Evolutionary conservation across 169 alveolate species (phyloP), one percentile per base, ranked within the genome.

Genomic region (Plasmodium cynomolgi): DNA sequence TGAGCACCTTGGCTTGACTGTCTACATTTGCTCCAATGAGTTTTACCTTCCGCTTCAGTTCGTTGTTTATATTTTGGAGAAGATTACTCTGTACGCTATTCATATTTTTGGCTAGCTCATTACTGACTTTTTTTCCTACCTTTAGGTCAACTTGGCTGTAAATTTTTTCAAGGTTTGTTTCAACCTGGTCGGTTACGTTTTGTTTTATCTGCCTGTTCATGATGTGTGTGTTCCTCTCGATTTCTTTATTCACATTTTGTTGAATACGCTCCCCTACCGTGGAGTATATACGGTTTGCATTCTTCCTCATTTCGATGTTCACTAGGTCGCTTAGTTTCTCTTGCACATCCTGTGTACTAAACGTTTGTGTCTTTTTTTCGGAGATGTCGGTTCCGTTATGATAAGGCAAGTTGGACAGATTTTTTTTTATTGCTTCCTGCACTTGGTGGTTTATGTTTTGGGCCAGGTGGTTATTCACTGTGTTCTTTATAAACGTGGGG

Each of bases 101-200:
- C 39, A 81, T 58, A 34, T 81, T 47, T 68, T 68, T 68, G 77
- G 31, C 37, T 68, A 68, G 15, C n/a, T 68, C 39, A 2, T 68
- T 68, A 68, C 39, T 29, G 3, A 68, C 54, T 29, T 20, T 54
- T 79, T 79, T 54, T 39, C n/a, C 54, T 79, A 79, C 62, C 62
- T 50, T 71, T 84, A 72, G 50, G 68, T 56, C 75, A 11, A 84
- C 81, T 33, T 84, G 31, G 17, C n/a, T 84, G 56, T 84, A 84
- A 8, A 84, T 72, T 41, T n/a, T 84, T 31, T 85, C 93, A 37
- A 85, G 44, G 68, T 85, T 85, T 20, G 77, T 75, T 75, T 85
- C 81, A 50, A 85, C 74, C 68, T 85, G 81, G 17, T 75, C 71
- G 29, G 23, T 83, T 26, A 83, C 74, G 26, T 47, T 83, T 56